Percentiles rank a stretch among this genome's conserved stretches.
phyloP scores from a whole-genome alignment of 495 filamentous ascomycete species.

The Opeltia flavorubescens region DNA sequence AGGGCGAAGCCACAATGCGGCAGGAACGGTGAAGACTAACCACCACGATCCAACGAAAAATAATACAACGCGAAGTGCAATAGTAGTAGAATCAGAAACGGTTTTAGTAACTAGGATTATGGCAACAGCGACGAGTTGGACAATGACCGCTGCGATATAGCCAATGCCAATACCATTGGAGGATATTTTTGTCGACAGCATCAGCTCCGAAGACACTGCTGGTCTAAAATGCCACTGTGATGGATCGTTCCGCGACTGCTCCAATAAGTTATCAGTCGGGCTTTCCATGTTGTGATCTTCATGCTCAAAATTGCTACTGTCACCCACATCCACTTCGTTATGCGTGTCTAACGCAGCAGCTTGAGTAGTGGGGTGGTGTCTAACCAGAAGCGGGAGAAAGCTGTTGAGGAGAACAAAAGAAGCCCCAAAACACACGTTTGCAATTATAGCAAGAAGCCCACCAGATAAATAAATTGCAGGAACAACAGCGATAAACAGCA shows the following conservation, averaged over 20 bases:
- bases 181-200: conserved; percentile 72
- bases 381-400: conserved; percentile 67
- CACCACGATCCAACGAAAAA: conserved; percentile 90
- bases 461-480: conserved; percentile 65
- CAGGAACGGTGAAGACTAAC: conserved; percentile 81
- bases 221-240: conserved; percentile 1
- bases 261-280: conserved; percentile 29
- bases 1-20: conserved; percentile 77
- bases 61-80: conserved; percentile 67
- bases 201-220: conserved; percentile 45
- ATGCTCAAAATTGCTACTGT: conserved; percentile 8
- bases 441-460: conserved; percentile 68
- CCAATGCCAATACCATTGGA: conserved; percentile 83
- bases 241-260: conserved; percentile 3
- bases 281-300: conserved; percentile 15
- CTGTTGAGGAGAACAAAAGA: conserved; percentile 79
- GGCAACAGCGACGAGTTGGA: conserved; percentile 64
- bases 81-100: conserved; percentile 54
- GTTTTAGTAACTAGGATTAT: conserved; percentile 53
- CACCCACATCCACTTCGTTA: conserved; percentile 2
- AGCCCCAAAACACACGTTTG: conserved; percentile 80
- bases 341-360: background rate
- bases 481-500: conserved; percentile 73
- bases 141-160: conserved; percentile 66
- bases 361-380: conserved; percentile 48